Evolutionary conservation across 2,329 filamentous ascomycete species (phyloP), one percentile per base, ranked within the genome.

Genomic region (Cladosporium sp.): DNA sequence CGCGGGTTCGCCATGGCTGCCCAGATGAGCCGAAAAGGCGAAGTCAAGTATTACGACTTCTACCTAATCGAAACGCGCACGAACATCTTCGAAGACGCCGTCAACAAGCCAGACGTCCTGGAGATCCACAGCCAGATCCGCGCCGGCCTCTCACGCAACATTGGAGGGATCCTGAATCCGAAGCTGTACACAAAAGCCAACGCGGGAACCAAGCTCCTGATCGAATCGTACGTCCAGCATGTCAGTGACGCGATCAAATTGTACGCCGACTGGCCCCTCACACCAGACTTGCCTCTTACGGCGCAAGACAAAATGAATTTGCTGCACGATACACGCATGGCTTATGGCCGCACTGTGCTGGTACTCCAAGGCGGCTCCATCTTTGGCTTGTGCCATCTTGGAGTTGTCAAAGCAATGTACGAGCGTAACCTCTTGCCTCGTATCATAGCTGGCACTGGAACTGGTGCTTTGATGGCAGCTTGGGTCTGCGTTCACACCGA

Each of bases 371-470:
- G 93, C 58, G 93, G 94, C 15, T 91, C 92, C 51, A 94, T 96
- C 66, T 97, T 97, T 73, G 93, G 93, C 1, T 80, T 97, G 11
- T 97, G 92, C 73, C 94, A 97, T 78, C 78, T 97, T 4, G 93
- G 93, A 7, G 92, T 97, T 6, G 91, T 96, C 47, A 96, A 94
- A 75, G 93, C 93, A 1, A 81, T 97, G 49, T 92, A 93, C 78
- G 80, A 93, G 41, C 87, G 91, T 32, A 92, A 92, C 0, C 80
- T 97, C 18, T 82, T 97, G 55, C 94, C 95, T 4, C 87, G 92
- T 52, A 96, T 97, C 72, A 93, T 98, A 71, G 92, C 92, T 0
- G 94, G 94, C 10, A 96, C 92, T 1, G 93, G 91, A 4, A 96
- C 92, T 0, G 94, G 94, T 15, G 94, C 93, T 10, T 81, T 97